Evolutionary conservation across 805 yeast species (phyloP).

Genomic region (Wickerhamiella allomyrinae): DNA sequence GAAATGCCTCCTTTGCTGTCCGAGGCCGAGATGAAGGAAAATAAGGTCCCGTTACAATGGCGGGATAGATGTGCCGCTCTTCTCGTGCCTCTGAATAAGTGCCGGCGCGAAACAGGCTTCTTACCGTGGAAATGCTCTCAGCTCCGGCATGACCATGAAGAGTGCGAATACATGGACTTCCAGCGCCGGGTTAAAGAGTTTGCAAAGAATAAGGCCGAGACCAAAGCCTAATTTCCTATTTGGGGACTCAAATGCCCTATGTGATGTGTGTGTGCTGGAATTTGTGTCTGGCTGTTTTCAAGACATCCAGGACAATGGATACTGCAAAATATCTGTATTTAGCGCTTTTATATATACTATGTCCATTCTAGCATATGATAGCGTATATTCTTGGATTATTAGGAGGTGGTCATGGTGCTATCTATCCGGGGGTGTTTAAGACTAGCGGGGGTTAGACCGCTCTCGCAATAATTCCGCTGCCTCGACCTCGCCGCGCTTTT

Average conservation of each 20-base stretch:
- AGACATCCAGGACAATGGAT: too few species aligned
- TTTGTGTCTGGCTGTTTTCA: too few species aligned
- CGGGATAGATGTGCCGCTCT: conserved; percentile 71
- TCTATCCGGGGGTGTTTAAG: too few species aligned
- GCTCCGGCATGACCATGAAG: conserved; percentile 73
- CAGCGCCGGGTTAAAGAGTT: conserved; percentile 65
- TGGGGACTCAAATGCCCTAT: too few species aligned
- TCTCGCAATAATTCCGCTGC: conserved; percentile 32
- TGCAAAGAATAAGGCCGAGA: conserved; percentile 25
- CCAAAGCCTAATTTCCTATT: neutral
- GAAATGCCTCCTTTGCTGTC: conserved; percentile 30
- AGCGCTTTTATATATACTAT: too few species aligned
- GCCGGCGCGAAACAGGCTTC: conserved; percentile 42
- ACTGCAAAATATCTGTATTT: too few species aligned
- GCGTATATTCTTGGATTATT: too few species aligned
- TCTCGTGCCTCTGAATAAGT: conserved; percentile 45
- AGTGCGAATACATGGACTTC: conserved; percentile 71
- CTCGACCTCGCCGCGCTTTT: conserved; percentile 37
- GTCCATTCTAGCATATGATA: too few species aligned
- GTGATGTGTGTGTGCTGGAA: too few species aligned
- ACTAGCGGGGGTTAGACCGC: conserved; percentile 4
- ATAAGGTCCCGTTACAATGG: conserved; percentile 63
- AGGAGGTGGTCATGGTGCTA: too few species aligned
- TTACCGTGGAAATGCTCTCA: conserved; percentile 61
- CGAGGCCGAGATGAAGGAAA: conserved; percentile 69